Evolutionary conservation across 805 yeast genomes (phyloP), one percentile per base, ranked within the genome.

Genomic region (Candida nonsorbophila): DNA sequence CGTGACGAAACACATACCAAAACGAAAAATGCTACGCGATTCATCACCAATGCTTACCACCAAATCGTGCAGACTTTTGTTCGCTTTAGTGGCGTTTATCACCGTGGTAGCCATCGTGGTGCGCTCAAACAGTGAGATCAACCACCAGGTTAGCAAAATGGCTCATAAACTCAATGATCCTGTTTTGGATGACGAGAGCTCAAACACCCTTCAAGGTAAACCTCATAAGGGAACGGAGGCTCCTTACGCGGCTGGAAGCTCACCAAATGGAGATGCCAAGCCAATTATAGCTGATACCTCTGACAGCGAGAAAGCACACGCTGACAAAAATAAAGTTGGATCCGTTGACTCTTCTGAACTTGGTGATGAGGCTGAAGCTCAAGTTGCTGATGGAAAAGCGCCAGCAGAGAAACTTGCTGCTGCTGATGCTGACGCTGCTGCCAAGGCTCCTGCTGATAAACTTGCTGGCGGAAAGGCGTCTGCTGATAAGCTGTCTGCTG

Each of bases 41-140:
- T 13, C 22, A 7, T 20, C 21, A 25, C 15, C 19, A 14, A 53
- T 62, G 63, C 37, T 62, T 42, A 49, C 66, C 41, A 55, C 63
- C 34, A 62, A 75, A 46, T 73, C 72, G 51, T 56, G 69, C 42
- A 74, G 83, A 36, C 65, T 72, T 36, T 40, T 72, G 10, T 49
- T 74, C 8, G 72, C 72, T 8, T 70, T 77, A 2, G 41, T 75
- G 24, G 71, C 72, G 14, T 51, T 76, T 17, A 51, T 78, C 28
- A 62, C 67, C 42, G 50, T 79, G 30, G 58, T 76, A 14, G 54
- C 69, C 21, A 63, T 77, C 41, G 57, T 78, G 29, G 63, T 68
- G 29, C 51, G 71, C 3, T 62, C 77, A 2, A 64, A 69, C 25
- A 42, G 51, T 28, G 47, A 62, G 17, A 50, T 65, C 27, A 46